These are phyloP conservation scores for Trichopus zeylanicus DNA, from an alignment of 116 monocot genomes.

Conservation along the genomic window DNA sequence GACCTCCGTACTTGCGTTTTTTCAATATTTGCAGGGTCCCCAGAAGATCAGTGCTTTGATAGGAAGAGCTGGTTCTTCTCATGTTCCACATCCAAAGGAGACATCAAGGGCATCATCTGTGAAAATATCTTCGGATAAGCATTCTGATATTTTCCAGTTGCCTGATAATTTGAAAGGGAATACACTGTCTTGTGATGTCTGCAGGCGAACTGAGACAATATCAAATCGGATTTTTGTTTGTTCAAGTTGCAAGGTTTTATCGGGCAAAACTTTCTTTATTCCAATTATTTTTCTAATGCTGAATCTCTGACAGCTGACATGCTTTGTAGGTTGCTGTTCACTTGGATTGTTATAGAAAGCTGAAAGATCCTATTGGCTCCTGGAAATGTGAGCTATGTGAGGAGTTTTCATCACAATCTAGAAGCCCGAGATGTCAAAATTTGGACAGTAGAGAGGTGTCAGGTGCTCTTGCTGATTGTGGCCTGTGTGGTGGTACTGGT, in stretches of 20 bases:
- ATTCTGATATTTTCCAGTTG: conserved; percentile 29
- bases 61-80: conserved; percentile 20
- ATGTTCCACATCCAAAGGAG: conserved; percentile 36
- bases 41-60: conserved; percentile 9
- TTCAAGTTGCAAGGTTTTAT: conserved; percentile 70
- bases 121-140: conserved; percentile 63
- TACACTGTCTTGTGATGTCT: conserved; percentile 61
- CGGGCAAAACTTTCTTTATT: neutral
- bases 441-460: conserved; percentile 18
- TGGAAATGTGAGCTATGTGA: conserved; percentile 93
- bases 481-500: conserved; percentile 58
- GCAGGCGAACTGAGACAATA: conserved; percentile 59
- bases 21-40: conserved; percentile 27
- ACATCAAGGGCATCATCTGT: conserved; percentile 22
- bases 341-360: conserved; percentile 78
- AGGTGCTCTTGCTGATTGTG: conserved; percentile 33
- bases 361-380: conserved; percentile 56
- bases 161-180: conserved; percentile 41
- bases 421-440: conserved; percentile 31
- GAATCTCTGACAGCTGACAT: conserved; percentile 3
- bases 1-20: neutral
- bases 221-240: conserved; percentile 83
- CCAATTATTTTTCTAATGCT: neutral
- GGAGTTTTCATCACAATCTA: conserved; percentile 25
- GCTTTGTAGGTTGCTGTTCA: conserved; percentile 75